phyloP scores from a whole-genome alignment of 345 rosid genomes.

The Salix viminalis region DNA sequence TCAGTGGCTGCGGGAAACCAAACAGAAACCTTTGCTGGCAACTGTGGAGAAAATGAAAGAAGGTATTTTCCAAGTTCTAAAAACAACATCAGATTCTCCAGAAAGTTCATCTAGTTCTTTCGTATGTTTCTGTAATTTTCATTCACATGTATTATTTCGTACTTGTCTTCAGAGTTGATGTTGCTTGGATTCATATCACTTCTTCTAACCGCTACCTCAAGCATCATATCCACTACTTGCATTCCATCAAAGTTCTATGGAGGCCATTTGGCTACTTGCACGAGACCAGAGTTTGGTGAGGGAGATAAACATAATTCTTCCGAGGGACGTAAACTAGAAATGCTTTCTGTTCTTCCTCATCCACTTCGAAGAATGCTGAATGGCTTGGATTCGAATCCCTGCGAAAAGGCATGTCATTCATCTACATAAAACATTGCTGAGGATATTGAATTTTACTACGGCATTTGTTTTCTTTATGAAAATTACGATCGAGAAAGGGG shows the following conservation, averaged over 20 bases:
- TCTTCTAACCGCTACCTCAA: conserved; percentile 78
- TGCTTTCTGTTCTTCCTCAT: conserved; percentile 27
- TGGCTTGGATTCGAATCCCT: conserved; percentile 40
- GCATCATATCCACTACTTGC: conserved; percentile 74
- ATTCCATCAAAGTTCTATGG: conserved; percentile 79
- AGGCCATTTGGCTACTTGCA: conserved; percentile 73
- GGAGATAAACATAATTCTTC: conserved; percentile 43
- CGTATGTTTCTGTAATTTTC: conserved; percentile 2
- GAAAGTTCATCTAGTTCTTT: not conserved
- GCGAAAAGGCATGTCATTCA: conserved; percentile 58
- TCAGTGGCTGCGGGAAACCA: conserved; percentile 79
- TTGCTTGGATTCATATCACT: conserved; percentile 97
- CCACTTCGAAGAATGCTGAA: conserved; percentile 55
- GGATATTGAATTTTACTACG: not conserved
- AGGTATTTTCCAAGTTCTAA: not conserved
- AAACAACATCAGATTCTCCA: not conserved
- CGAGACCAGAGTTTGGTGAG: conserved; percentile 50
- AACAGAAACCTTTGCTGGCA: conserved; percentile 72
- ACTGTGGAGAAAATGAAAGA: conserved; percentile 94
- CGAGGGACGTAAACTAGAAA: conserved; percentile 46
- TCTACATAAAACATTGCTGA: not conserved
- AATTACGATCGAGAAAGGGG: not conserved
- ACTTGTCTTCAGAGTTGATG: conserved; percentile 71
- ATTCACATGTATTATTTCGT: conserved; percentile 14
- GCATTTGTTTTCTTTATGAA: not conserved